Evolutionary conservation across 495 filamentous ascomycete species (phyloP).

Genomic region (Neurospora sublineolata): DNA sequence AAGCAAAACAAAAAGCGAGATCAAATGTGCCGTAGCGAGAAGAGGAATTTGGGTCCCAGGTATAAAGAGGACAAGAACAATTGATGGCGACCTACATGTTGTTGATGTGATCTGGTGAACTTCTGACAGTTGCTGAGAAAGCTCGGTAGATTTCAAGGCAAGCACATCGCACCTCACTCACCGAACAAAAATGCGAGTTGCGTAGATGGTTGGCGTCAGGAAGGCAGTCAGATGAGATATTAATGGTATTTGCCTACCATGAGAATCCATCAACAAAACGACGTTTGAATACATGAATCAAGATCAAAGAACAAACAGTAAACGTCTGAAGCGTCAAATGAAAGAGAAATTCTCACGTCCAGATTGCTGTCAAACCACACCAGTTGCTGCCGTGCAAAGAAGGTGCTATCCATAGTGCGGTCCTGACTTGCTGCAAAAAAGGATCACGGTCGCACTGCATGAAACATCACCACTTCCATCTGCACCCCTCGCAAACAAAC

Average conservation of each 20-base stretch:
- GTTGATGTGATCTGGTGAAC: neutral
- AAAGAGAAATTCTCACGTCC: neutral
- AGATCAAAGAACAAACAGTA: neutral
- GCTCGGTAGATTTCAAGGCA: neutral
- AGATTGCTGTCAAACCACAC: rapidly evolving
- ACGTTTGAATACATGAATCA: neutral
- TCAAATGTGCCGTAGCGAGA: neutral
- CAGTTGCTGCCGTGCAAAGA: neutral
- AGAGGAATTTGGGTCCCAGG: neutral
- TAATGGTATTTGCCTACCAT: neutral
- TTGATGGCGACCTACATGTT: neutral
- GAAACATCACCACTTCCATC: neutral
- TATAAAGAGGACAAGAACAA: neutral
- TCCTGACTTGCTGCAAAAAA: neutral
- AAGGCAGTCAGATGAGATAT: neutral
- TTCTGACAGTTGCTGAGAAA: neutral
- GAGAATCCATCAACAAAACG: neutral
- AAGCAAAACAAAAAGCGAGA: neutral
- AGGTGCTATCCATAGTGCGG: neutral
- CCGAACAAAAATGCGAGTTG: neutral
- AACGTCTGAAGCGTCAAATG: neutral
- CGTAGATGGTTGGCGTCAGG: neutral
- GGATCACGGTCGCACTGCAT: neutral
- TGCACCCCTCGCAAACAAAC: neutral
- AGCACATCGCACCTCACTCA: neutral